A percentile compares a stretch with the other conserved stretches of the same genome.
Evolutionary conservation across 345 rosid genomes (phyloP).

Genomic region (Kernera saxatilis): DNA sequence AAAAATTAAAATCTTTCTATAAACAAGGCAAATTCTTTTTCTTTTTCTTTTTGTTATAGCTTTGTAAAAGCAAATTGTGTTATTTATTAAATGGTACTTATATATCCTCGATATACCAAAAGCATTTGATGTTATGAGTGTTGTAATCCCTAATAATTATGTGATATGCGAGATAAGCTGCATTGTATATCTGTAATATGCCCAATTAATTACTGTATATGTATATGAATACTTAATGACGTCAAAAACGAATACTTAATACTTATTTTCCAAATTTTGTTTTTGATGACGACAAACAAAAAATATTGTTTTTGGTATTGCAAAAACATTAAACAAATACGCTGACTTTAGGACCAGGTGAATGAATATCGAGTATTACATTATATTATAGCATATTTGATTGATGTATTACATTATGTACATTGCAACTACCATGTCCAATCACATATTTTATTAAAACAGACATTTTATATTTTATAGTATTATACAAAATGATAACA

Average conservation of each 20-base stretch:
- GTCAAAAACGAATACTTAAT: neutral
- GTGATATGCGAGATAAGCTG: neutral
- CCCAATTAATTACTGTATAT: neutral
- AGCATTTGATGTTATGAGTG: neutral
- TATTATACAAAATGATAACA: neutral
- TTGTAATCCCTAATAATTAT: neutral
- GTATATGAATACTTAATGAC: too few species aligned
- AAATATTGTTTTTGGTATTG: neutral
- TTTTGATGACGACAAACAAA: neutral
- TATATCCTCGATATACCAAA: neutral
- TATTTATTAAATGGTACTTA: neutral
- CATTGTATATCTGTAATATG: neutral
- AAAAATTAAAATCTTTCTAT: neutral
- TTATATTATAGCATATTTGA: neutral
- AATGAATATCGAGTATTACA: neutral
- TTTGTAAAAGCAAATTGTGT: neutral
- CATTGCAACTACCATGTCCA: conserved; percentile 8
- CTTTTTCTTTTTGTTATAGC: neutral
- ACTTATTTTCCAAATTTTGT: neutral
- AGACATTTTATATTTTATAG: neutral
- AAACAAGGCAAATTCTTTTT: neutral
- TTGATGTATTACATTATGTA: neutral
- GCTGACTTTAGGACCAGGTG: neutral
- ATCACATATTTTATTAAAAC: neutral
- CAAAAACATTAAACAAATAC: neutral